These are phyloP conservation scores for Yamadazyma triangularis DNA, from an alignment of 1,139 yeast genomes.

Conservation along the genomic window DNA sequence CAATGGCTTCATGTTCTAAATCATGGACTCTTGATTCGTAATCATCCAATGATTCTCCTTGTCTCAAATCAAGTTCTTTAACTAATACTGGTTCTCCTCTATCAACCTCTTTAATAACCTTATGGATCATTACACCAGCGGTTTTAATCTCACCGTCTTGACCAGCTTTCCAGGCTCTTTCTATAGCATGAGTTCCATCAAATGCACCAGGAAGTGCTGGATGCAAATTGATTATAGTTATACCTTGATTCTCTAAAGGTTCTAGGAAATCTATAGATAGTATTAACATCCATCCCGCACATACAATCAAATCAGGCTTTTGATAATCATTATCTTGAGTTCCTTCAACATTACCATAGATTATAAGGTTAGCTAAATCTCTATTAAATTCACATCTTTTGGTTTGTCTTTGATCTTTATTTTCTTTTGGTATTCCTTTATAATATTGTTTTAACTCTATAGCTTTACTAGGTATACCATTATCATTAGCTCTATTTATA, in stretches of 20 bases:
- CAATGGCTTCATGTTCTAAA: conserved; percentile 85
- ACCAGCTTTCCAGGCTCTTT: conserved; percentile 93
- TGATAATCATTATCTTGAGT: conserved; percentile 22
- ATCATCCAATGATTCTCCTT: conserved; percentile 70
- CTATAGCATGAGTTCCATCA: conserved; percentile 96
- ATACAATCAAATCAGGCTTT: conserved; percentile 79
- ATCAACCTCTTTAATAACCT: conserved; percentile 91
- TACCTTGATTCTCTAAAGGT: conserved; percentile 55
- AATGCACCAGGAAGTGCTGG: conserved; percentile 97
- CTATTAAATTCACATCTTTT: conserved; percentile 71
- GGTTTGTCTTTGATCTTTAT: conserved; percentile 47
- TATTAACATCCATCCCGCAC: conserved; percentile 99
- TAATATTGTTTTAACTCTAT: conserved; percentile 77
- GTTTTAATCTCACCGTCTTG: conserved; percentile 68
- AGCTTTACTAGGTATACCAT: conserved; percentile 60
- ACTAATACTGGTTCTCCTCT: conserved; percentile 86
- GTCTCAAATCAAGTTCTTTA: conserved; percentile 64
- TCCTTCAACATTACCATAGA: conserved; percentile 41
- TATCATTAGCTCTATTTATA: conserved; percentile 66
- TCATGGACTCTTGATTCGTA: conserved; percentile 84
- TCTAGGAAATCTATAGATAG: conserved; percentile 70
- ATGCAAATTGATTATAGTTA: conserved; percentile 86
- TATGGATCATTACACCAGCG: conserved; percentile 97
- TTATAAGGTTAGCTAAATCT: conserved; percentile 68
- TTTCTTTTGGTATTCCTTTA: conserved; percentile 64